These are phyloP conservation scores for Boletus coffeatus DNA, from an alignment of 1,284 basidiomycete species.

Conservation along the genomic window DNA sequence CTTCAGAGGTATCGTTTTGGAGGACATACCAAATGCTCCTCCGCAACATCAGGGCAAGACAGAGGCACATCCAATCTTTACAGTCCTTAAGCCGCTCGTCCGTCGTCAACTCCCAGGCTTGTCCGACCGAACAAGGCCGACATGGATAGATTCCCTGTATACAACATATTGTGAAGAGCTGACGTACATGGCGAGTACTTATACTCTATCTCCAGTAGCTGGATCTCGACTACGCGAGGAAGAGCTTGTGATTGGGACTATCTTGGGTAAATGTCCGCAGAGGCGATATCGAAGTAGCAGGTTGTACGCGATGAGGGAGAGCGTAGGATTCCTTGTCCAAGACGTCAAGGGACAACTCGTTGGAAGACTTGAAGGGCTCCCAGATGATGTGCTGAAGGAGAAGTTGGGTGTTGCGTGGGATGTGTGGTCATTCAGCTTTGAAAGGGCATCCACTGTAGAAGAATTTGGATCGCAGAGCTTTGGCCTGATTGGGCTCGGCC, in stretches of 20 bases:
- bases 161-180: slow-evolving; percentile 57
- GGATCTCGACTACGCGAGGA: slow-evolving; percentile 59
- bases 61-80: slow-evolving; percentile 46
- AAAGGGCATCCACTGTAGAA: slow-evolving; percentile 21
- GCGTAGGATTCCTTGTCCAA: slow-evolving; percentile 48
- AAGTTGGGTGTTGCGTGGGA: slow-evolving; percentile 54
- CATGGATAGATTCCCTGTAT: slow-evolving; percentile 40
- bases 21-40: slow-evolving; percentile 32
- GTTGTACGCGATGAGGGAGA: slow-evolving; percentile 57
- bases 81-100: slow-evolving; percentile 37
- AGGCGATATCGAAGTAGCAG: slow-evolving; percentile 54
- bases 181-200: slow-evolving; percentile 62
- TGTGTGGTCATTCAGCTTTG: slow-evolving; percentile 53
- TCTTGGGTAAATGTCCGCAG: slow-evolving; percentile 60
- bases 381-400: slow-evolving; percentile 32
- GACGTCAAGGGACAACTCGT: slow-evolving; percentile 46
- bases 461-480: slow-evolving; percentile 62
- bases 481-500: slow-evolving; percentile 54
- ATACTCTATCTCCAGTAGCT: slow-evolving; percentile 55
- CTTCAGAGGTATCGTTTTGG: slow-evolving; percentile 54
- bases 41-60: slow-evolving; percentile 18
- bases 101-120: slow-evolving; percentile 33
- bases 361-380: slow-evolving; percentile 23
- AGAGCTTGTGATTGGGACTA: slow-evolving; percentile 69
- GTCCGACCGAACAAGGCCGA: slow-evolving; percentile 27